Base-by-base conservation (phyloP, 2,329 filamentous ascomycete species). In the Stagonosporopsis chrysanthemi region DNA sequence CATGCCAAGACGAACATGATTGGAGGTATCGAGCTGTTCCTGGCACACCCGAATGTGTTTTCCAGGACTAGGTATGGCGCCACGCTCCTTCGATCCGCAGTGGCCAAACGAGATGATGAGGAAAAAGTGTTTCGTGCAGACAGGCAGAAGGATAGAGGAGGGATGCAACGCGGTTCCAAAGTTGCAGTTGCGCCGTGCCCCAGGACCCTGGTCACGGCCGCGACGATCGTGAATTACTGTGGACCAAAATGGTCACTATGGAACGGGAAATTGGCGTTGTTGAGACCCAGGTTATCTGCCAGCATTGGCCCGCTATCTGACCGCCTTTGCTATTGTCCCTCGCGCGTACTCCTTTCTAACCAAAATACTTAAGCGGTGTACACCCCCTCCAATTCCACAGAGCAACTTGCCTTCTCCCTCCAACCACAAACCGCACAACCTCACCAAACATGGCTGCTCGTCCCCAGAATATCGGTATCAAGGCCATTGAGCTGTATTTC, bases 401-500 rank as follows among this genome's bases (percentile, higher is more conserved):
- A 58, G 44, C 59, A 56, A 50, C 63, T 63, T 60, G 55, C 61
- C 51, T 56, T 61, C 45, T 62, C 60, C 50, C 52, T 56, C 58
- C 58, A 2, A 61, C 56, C 57, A 47, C 60, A 43, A n/a, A 58
- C 29, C 19, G 52, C 48, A 60, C 44, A 55, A 56, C 54, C 52
- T 58, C 45, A 55, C 52, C 61, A 73, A 70, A 28, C 64, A 82
- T 81, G 79, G 75, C 77, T 65, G 64, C 77, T 46, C 75, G 79
- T 65, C 81, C 81, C 56, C 71, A 78, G 64, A 82, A 82, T 71
- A 78, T 83, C 59, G 81, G 81, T 63, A 83, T 83, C 77, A 83
- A 82, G 72, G 81, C 79, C 77, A 80, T 83, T 71, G 81, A 83
- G 78, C 76, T 83, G 49, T 83, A 83, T 77, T 81, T 83, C 65